Evolutionary conservation across 2,329 filamentous ascomycete species (phyloP).

Genomic region (Diaporthe sp.): DNA sequence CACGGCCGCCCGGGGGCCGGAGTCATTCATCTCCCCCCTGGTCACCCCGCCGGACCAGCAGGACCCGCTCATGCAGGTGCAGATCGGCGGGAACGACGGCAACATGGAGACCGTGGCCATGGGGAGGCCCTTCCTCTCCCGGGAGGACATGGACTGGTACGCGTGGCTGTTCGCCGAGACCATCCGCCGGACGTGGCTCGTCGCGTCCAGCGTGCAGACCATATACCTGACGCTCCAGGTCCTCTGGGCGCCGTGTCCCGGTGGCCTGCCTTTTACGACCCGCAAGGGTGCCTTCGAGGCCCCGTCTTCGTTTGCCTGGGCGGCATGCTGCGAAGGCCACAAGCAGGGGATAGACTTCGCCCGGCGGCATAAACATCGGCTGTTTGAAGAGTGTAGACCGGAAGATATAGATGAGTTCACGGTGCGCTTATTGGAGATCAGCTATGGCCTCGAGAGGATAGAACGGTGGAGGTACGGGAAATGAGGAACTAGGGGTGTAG

Average conservation of each 20-base stretch:
- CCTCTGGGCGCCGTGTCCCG: conserved; percentile 40
- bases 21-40: conserved; percentile 3
- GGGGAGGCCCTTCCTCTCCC: neutral
- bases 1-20: conserved; percentile 12
- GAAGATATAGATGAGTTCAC: conserved; percentile 42
- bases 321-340: conserved; percentile 21
- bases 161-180: conserved; percentile 46
- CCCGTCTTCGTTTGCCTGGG: conserved; percentile 45
- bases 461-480: conserved; percentile 39
- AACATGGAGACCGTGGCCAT: neutral
- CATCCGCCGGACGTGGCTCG: conserved; percentile 45
- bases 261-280: conserved; percentile 45
- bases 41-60: neutral
- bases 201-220: conserved; percentile 38
- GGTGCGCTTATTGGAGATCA: conserved; percentile 33
- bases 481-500: neutral
- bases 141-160: conserved; percentile 42
- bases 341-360: conserved; percentile 34
- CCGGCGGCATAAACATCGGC: conserved; percentile 25
- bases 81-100: neutral
- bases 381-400: conserved; percentile 37
- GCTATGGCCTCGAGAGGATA: conserved; percentile 38
- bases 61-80: neutral
- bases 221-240: conserved; percentile 42
- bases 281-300: conserved; percentile 44